Conservation (phyloP, 2,329 filamentous ascomycete genomes). For the Aurifilum marmelostoma region DNA sequence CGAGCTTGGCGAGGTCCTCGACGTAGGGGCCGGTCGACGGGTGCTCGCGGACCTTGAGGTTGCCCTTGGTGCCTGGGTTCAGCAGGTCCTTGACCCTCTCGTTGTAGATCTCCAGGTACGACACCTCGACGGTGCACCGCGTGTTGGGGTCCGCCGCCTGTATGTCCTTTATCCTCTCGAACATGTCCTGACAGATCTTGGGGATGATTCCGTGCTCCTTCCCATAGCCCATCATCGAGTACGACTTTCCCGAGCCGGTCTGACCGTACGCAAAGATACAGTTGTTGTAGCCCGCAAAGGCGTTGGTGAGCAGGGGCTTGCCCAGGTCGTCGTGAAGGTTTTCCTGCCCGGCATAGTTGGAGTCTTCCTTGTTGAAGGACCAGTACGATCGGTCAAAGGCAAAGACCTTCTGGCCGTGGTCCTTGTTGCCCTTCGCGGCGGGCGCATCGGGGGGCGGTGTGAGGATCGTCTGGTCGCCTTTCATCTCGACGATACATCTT, state of each 20-base stretch:
- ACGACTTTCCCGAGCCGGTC: slow-evolving; percentile 97
- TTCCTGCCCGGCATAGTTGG: slow-evolving; percentile 87
- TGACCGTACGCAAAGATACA: slow-evolving; percentile 99
- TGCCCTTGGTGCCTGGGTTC: slow-evolving; percentile 93
- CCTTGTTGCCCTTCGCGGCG: slow-evolving; percentile 69
- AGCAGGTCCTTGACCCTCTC: slow-evolving; percentile 94
- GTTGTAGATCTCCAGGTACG: slow-evolving; percentile 99
- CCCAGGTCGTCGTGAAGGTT: slow-evolving; percentile 88
- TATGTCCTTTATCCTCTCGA: slow-evolving; percentile 76
- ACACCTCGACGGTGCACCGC: slow-evolving; percentile 93
- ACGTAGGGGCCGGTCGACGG: slow-evolving; percentile 97
- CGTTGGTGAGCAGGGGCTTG: slow-evolving; percentile 91
- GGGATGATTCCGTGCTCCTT: slow-evolving; percentile 95
- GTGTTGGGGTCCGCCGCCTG: slow-evolving; percentile 70
- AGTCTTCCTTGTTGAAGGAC: slow-evolving; percentile 86
- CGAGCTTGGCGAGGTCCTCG: slow-evolving; percentile 93
- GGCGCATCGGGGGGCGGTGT: slow-evolving; percentile 68
- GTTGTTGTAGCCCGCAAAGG: slow-evolving; percentile 98
- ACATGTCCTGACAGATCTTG: slow-evolving; percentile 97
- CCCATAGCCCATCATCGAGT: slow-evolving; percentile 99
- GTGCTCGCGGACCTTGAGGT: slow-evolving; percentile 96
- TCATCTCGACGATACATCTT: slow-evolving; percentile 98
- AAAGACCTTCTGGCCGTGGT: slow-evolving; percentile 78
- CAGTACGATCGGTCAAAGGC: slow-evolving; percentile 98
- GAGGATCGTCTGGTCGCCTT: slow-evolving; percentile 86